Conservation (phyloP, 2,329 filamentous ascomycete species). For the Paecilomyces sp. region DNA sequence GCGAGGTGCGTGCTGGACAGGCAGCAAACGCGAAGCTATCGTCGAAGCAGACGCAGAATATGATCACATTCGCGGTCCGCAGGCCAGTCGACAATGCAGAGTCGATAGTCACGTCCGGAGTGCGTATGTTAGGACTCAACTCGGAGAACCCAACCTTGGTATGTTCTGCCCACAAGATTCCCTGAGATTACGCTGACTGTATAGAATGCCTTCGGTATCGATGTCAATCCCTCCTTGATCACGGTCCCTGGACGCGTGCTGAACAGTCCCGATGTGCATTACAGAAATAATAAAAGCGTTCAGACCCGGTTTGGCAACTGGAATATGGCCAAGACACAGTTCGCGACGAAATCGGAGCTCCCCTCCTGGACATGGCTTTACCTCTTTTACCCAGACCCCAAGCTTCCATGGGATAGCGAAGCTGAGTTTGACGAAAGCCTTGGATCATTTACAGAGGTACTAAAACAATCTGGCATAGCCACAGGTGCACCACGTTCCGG, state of each 20-base stretch:
- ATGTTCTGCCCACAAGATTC: neutral
- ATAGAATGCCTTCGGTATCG: neutral
- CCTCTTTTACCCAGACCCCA: neutral
- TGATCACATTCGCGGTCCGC: conserved; percentile 66
- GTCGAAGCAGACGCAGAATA: conserved; percentile 51
- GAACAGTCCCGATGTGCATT: conserved; percentile 52
- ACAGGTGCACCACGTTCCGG: neutral
- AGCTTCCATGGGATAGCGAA: neutral
- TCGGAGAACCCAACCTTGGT: neutral
- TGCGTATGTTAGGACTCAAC: conserved; percentile 8
- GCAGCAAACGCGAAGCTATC: conserved; percentile 50
- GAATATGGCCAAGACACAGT: conserved; percentile 58
- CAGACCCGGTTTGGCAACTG: conserved; percentile 40
- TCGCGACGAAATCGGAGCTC: conserved; percentile 44
- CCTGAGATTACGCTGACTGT: neutral
- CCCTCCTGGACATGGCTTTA: conserved; percentile 18
- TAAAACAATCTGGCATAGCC: neutral
- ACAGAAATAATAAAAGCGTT: conserved; percentile 28
- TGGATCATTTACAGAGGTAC: neutral
- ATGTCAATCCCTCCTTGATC: conserved; percentile 45
- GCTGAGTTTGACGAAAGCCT: neutral
- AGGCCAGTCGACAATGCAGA: conserved; percentile 56
- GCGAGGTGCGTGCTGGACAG: conserved; percentile 57
- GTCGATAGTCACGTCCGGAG: conserved; percentile 43
- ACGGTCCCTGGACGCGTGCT: conserved; percentile 69